Percentiles rank a stretch among this genome's conserved stretches.
Evolutionary conservation across 208 protist genomes (phyloP).

Genomic region (Acanthamoeba lenticulata): DNA sequence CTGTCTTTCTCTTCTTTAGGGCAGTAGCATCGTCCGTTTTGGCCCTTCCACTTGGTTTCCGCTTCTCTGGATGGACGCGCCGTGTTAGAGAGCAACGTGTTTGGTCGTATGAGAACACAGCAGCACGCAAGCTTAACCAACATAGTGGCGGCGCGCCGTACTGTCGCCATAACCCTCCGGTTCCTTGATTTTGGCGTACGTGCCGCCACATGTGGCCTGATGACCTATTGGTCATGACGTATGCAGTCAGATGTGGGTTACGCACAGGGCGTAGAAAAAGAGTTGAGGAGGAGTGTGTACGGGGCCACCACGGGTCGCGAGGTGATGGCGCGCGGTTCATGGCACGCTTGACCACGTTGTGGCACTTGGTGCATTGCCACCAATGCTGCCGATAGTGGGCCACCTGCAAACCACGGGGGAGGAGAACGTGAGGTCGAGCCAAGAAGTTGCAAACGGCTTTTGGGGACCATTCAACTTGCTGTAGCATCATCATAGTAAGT

Average conservation of each 20-base stretch:
- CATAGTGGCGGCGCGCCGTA: not conserved
- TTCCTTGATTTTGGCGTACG: constrained; percentile 58
- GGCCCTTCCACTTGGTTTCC: not conserved
- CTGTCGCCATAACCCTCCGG: not conserved
- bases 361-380: constrained; percentile 70
- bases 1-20: not conserved
- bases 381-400: constrained; percentile 62
- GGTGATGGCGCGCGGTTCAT: constrained; percentile 50
- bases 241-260: not conserved
- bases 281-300: not conserved
- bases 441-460: no score
- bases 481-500: not conserved
- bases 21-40: not conserved
- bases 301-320: constrained; percentile 37
- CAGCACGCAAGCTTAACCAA: not conserved
- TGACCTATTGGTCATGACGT: not conserved
- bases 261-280: not conserved
- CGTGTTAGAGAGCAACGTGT: not conserved
- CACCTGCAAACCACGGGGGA: not conserved
- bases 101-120: not conserved
- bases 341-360: constrained; percentile 53
- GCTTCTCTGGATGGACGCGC: not conserved
- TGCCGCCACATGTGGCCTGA: constrained; percentile 50
- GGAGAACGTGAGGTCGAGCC: not conserved
- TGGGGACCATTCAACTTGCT: no score